These are phyloP conservation scores for Ramaria sp. DNA, from an alignment of 768 basidiomycete genomes.

Conservation along the genomic window DNA sequence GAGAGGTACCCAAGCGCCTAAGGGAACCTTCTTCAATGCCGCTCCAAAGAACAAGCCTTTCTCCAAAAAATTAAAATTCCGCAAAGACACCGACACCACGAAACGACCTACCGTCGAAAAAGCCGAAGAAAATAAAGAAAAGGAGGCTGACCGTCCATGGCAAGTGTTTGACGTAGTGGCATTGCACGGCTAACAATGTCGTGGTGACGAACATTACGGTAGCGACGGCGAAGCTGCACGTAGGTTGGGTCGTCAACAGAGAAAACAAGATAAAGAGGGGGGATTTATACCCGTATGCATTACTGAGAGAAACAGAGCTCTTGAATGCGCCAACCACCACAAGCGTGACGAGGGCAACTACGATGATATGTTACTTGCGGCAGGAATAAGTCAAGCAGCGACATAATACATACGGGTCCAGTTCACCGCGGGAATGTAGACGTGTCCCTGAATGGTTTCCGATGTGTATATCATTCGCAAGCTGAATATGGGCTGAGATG, in stretches of 20 bases:
- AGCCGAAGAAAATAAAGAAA: conserved; percentile 48
- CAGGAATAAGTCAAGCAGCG: neutral
- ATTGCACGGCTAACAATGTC: conserved; percentile 44
- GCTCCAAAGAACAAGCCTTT: conserved; percentile 53
- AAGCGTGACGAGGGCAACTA: conserved; percentile 40
- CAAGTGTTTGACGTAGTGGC: conserved; percentile 42
- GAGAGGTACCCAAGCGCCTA: conserved; percentile 61
- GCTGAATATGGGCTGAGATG: conserved; percentile 10
- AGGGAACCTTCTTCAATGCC: conserved; percentile 46
- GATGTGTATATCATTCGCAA: conserved; percentile 52
- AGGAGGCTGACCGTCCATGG: conserved; percentile 31
- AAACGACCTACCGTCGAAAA: conserved; percentile 40
- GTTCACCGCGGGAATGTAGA: conserved; percentile 57
- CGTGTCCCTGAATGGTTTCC: conserved; percentile 47
- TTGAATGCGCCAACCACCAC: conserved; percentile 48
- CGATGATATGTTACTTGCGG: neutral
- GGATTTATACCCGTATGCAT: conserved; percentile 32
- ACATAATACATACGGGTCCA: conserved; percentile 30
- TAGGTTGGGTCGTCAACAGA: neutral
- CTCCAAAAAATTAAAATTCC: too few relatives aligned
- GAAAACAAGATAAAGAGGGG: too few relatives aligned
- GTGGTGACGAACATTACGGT: conserved; percentile 58
- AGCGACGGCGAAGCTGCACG: conserved; percentile 50
- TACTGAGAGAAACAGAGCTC: conserved; percentile 40
- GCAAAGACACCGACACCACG: too few relatives aligned